Percentiles rank a stretch among this genome's conserved stretches.
These are phyloP conservation scores for Sphagnum magellanicum DNA, from an alignment of 228 moss, liverwort and hornwort species.

Conservation along the genomic window DNA sequence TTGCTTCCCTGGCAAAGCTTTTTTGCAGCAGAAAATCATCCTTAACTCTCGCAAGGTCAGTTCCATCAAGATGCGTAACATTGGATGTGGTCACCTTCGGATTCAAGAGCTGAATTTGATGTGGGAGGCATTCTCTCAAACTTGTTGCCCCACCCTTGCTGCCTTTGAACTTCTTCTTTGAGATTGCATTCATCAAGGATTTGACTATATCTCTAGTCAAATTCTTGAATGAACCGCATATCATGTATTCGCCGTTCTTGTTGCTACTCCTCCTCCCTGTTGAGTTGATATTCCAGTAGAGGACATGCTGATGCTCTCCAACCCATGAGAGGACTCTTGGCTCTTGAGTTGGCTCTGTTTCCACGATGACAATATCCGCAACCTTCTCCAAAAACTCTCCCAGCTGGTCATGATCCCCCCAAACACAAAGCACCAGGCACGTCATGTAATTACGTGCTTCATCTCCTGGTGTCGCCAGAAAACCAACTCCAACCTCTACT, in stretches of 20 bases:
- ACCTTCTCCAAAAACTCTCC: not conserved
- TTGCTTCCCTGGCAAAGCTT: not conserved
- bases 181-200: not conserved
- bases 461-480: not conserved
- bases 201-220: not conserved
- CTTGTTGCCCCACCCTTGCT: not conserved
- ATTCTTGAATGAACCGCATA: not conserved
- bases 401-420: not conserved
- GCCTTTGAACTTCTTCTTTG: not conserved
- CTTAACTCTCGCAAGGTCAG: not conserved
- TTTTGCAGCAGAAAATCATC: not conserved
- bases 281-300: not conserved
- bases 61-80: not conserved
- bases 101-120: not conserved
- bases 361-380: slow-evolving; percentile 3
- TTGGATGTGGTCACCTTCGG: not conserved
- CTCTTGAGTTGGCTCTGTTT: slow-evolving; percentile 2
- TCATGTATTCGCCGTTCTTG: not conserved
- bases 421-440: slow-evolving; percentile 9
- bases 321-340: slow-evolving; percentile 2
- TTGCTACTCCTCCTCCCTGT: not conserved
- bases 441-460: not conserved
- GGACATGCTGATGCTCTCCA: not conserved
- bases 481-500: slow-evolving; percentile 8
- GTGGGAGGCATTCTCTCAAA: not conserved